A percentile compares a stretch with the other conserved stretches of the same genome.
phyloP scores from a whole-genome alignment of 257 asterid species.

The Petrea volubilis region DNA sequence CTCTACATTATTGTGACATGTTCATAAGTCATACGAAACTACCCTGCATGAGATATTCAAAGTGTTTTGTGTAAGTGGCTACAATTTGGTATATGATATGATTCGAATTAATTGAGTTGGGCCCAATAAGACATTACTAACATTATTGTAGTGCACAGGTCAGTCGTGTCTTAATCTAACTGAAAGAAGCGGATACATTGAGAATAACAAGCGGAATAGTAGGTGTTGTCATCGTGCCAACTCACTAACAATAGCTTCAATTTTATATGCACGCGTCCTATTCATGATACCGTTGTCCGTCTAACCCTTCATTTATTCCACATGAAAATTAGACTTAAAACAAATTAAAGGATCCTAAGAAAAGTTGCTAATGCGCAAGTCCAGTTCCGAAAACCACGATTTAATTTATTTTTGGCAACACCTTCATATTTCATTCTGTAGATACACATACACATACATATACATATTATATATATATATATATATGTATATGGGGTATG shows the following conservation, averaged over 20 bases:
- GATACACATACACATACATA: too few species aligned
- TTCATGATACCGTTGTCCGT: neutral
- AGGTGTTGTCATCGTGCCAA: neutral
- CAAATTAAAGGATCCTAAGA: neutral
- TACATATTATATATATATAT: too few species aligned
- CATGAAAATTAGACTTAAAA: neutral
- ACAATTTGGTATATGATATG: neutral
- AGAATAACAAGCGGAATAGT: neutral
- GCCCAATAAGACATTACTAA: neutral
- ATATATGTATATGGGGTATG: too few species aligned
- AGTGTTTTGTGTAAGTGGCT: too few species aligned
- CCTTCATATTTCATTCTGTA: neutral
- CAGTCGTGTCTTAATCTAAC: neutral
- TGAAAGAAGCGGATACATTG: neutral
- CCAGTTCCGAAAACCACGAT: neutral
- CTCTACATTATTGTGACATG: too few species aligned
- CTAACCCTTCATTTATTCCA: neutral
- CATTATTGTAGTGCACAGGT: neutral
- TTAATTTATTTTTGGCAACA: neutral
- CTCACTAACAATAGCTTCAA: neutral
- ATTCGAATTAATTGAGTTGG: neutral
- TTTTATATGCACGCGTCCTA: neutral
- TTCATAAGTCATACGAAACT: too few species aligned
- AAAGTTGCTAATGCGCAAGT: neutral
- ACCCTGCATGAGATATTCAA: too few species aligned